These are phyloP conservation scores for Gossypium rotundifolium DNA, from an alignment of 345 rosid species.

Conservation along the genomic window DNA sequence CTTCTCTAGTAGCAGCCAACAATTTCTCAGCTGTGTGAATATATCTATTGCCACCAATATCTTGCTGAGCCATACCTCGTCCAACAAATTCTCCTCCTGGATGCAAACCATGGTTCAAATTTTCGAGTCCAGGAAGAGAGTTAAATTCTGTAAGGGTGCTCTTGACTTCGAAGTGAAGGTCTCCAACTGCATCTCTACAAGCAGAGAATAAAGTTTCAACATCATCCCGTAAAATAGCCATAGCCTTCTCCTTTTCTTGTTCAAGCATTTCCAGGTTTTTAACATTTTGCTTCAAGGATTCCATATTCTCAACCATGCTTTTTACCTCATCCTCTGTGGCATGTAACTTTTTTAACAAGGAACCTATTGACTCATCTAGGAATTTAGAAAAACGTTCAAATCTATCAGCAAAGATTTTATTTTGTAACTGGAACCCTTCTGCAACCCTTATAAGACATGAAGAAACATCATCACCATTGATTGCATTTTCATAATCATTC, in stretches of 20 bases:
- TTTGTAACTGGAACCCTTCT: slow-evolving; percentile 47
- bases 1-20: slow-evolving; percentile 37
- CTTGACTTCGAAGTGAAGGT: slow-evolving; percentile 48
- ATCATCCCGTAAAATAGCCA: slow-evolving; percentile 39
- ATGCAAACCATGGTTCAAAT: slow-evolving; percentile 18
- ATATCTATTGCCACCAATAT: slow-evolving; percentile 28
- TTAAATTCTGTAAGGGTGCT: slow-evolving; percentile 38
- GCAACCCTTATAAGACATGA: slow-evolving; percentile 41
- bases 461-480: slow-evolving; percentile 37
- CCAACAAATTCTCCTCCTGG: slow-evolving; percentile 30
- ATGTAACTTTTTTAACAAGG: slow-evolving; percentile 41
- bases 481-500: slow-evolving; percentile 26
- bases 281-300: slow-evolving; percentile 46
- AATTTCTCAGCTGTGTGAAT: slow-evolving; percentile 37
- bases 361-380: slow-evolving; percentile 43
- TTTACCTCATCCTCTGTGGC: slow-evolving; percentile 35
- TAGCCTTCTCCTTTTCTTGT: slow-evolving; percentile 45
- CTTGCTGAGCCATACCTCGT: slow-evolving; percentile 28
- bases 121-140: slow-evolving; percentile 42
- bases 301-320: slow-evolving; percentile 30
- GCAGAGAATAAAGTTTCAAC: slow-evolving; percentile 44
- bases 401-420: slow-evolving; percentile 39
- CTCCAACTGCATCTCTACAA: slow-evolving; percentile 49
- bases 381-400: slow-evolving; percentile 43
- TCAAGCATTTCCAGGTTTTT: slow-evolving; percentile 38